Evolutionary conservation across 345 rosid species (phyloP), one percentile per base, ranked within the genome.

Genomic region (Arabidopsis arenosa): DNA sequence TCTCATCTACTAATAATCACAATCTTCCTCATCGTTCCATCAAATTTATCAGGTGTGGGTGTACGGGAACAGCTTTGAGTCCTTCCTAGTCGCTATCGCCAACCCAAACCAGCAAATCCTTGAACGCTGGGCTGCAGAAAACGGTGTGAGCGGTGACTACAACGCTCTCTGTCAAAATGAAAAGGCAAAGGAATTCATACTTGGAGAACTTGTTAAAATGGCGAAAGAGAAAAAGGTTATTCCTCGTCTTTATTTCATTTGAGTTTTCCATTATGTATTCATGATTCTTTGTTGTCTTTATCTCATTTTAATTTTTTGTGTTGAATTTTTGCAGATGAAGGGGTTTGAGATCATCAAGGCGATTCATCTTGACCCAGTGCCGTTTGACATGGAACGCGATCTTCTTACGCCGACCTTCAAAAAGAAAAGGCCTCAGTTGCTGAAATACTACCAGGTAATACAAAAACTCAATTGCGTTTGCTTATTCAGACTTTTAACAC

Each of bases 381-480:
- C 96, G 49, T 92, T 92, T 23, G 93, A 88, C 75, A 82, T 88
- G 81, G 93, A 88, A 10, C 92, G 89, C 0, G 92, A 90, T 51
- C 88, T 92, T 47, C 91, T 90, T 32, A 90, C 97, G 23, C 97
- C 97, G 2, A 92, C 97, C n/a, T 92, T 68, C 68, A 92, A 92
- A 89, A 92, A 87, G 84, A 92, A 88, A 85, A 84, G 97, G 75
- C 96, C 96, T 9, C 97, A 92, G 39, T 78, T 92, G 78, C 90
- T 84, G 70, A 86, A 92, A 83, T 75, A 83, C 81, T 92, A 90
- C 70, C 87, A 88, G 97, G 96, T 90, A 79, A 41, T n/a, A 17
- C 8, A 54, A 44, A 9, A 7, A 4, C 17, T 51, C 28, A 7
- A 49, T 28, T 49, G 45, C 7, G 26, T 28, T 28, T 28, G 4